A percentile compares a stretch with the other conserved stretches of the same genome.
phyloP scores from a whole-genome alignment of 192 early-diverging fungal genomes.

The Entomortierella parvispora region DNA sequence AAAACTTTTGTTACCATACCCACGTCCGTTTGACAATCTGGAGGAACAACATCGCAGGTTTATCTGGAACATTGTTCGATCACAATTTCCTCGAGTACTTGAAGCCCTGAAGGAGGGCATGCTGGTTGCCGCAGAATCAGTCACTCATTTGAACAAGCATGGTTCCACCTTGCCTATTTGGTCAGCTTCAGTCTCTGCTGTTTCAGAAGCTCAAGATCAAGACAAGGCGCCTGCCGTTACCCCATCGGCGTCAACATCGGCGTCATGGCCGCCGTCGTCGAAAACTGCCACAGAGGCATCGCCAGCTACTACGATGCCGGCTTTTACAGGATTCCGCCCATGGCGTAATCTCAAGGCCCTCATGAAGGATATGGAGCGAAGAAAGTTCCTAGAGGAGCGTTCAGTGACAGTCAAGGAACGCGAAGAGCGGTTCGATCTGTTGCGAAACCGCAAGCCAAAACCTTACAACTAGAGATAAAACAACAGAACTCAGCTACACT shows the following conservation, averaged over 20 bases:
- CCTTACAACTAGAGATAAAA: not conserved
- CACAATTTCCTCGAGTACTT: constrained; percentile 20
- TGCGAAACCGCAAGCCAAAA: constrained; percentile 21
- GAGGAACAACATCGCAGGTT: constrained; percentile 26
- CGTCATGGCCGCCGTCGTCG: not conserved
- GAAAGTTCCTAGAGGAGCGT: constrained; percentile 27
- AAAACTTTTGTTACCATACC: constrained; percentile 20
- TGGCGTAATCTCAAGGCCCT: constrained; percentile 44
- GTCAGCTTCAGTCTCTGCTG: not conserved
- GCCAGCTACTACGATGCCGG: too few relatives aligned
- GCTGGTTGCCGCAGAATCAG: constrained; percentile 9
- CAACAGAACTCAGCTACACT: not conserved
- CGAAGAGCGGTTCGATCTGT: constrained; percentile 16
- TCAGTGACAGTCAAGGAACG: constrained; percentile 13
- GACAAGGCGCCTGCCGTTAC: not conserved
- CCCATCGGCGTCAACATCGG: not conserved
- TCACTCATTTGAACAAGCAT: not conserved
- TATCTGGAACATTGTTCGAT: constrained; percentile 24
- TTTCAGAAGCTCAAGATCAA: not conserved
- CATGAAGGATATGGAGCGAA: constrained; percentile 45
- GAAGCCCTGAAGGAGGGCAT: constrained; percentile 42
- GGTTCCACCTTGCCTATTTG: not conserved
- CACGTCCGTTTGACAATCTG: constrained; percentile 22
- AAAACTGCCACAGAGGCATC: too few relatives aligned
- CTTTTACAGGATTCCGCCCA: constrained; percentile 13